Conservation (phyloP, 768 basidiomycete genomes). For the Pulveroboletus sp. region DNA sequence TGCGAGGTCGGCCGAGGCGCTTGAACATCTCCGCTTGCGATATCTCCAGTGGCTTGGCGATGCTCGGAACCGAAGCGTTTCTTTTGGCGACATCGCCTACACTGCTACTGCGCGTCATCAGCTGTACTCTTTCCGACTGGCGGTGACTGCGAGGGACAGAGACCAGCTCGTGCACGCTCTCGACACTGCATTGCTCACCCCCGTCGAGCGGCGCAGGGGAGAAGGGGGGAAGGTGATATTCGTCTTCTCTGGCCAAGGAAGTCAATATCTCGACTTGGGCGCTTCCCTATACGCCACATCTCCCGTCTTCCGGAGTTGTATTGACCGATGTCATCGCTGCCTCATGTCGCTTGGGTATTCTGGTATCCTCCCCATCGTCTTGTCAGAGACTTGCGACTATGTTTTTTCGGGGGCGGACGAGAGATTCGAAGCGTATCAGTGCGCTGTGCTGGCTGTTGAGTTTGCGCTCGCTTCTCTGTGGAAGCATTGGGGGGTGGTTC, state of each 20-base stretch:
- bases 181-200: conserved; percentile 27
- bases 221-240: conserved; percentile 42
- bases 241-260: conserved; percentile 72
- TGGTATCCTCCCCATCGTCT: conserved; percentile 45
- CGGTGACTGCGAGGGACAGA: conserved; percentile 40
- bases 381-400: conserved; percentile 19
- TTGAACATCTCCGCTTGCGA: conserved; percentile 43
- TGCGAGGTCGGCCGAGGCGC: conserved; percentile 46
- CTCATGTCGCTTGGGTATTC: conserved; percentile 47
- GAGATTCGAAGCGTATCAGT: conserved; percentile 45
- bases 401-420: conserved; percentile 24
- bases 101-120: conserved; percentile 64
- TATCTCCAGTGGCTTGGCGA: conserved; percentile 47
- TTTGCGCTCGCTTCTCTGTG: conserved; percentile 60
- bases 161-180: conserved; percentile 48
- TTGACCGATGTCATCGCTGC: conserved; percentile 56
- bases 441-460: conserved; percentile 56
- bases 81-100: conserved; percentile 56
- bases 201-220: conserved; percentile 21
- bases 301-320: conserved; percentile 42
- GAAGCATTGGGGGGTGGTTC: conserved; percentile 63
- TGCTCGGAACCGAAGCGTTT: conserved; percentile 16
- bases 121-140: conserved; percentile 48
- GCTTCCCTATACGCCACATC: conserved; percentile 46
- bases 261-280: conserved; percentile 66